phyloP scores from a whole-genome alignment of 169 alveolate genomes.

The Cryptosporidium sp. region DNA sequence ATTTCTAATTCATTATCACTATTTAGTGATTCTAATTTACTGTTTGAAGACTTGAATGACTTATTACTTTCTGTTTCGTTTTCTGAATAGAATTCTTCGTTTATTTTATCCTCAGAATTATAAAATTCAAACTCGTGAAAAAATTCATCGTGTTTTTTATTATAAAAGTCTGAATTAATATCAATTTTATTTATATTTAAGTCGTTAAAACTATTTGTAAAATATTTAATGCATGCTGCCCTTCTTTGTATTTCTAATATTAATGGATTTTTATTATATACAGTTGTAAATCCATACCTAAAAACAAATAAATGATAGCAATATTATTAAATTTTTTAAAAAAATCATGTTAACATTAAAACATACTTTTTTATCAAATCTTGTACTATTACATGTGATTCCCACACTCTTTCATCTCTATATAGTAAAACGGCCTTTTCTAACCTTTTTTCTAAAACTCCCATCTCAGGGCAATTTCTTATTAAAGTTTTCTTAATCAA shows the following conservation, averaged over 20 bases:
- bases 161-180: constrained; percentile 19
- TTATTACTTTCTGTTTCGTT: constrained; percentile 2
- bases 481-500: no score
- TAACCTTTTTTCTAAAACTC: neutral
- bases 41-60: constrained; percentile 25
- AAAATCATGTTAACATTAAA: neutral
- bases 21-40: constrained; percentile 20
- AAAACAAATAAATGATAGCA: neutral
- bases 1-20: neutral
- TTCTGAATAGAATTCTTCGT: neutral
- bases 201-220: constrained; percentile 8
- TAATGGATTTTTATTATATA: constrained; percentile 24
- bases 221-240: constrained; percentile 44
- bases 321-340: neutral
- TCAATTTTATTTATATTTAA: constrained; percentile 21
- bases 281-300: constrained; percentile 32
- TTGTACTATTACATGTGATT: constrained; percentile 40
- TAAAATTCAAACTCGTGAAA: neutral
- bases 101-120: neutral
- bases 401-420: constrained; percentile 62
- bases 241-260: constrained; percentile 60
- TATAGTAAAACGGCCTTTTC: constrained; percentile 16
- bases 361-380: constrained; percentile 55
- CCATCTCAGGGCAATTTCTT: neutral
- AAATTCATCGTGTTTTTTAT: neutral